phyloP scores from a whole-genome alignment of 305 asterid genomes.

The Petunia hybrid region DNA sequence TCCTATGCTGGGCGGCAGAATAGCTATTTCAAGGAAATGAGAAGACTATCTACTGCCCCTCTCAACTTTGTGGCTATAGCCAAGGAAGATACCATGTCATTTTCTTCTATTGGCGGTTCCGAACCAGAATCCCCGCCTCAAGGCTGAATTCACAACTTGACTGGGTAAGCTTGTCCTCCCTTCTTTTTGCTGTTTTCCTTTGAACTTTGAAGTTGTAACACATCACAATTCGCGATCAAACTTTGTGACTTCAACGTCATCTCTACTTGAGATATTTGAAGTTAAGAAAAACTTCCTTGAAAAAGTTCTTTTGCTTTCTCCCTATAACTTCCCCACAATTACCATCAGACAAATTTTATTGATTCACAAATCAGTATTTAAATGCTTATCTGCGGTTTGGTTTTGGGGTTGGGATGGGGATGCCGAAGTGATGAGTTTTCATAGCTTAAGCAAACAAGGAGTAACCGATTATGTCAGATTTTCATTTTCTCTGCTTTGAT shows the following conservation, averaged over 20 bases:
- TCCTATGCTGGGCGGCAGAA: constrained; percentile 77
- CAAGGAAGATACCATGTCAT: constrained; percentile 90
- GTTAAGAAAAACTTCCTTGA: not conserved
- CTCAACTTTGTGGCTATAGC: constrained; percentile 80
- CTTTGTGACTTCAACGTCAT: constrained; percentile 9
- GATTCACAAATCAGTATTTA: not conserved
- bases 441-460: not conserved
- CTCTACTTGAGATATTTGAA: not conserved
- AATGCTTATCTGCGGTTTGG: not conserved
- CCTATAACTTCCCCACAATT: not conserved
- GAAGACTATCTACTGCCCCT: constrained; percentile 84
- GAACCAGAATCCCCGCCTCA: constrained; percentile 95
- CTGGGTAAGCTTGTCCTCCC: constrained; percentile 40
- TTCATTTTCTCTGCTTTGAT: not conserved
- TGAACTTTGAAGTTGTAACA: not conserved
- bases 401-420: not conserved
- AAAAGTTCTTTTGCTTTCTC: not conserved
- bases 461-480: not conserved
- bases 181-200: not conserved
- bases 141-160: constrained; percentile 45
- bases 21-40: constrained; percentile 76
- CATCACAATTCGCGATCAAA: not conserved
- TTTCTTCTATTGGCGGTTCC: constrained; percentile 87
- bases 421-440: not conserved
- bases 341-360: not conserved